Percentiles rank a stretch among this genome's conserved stretches.
Evolutionary conservation across 2,329 filamentous ascomycete species (phyloP).

Genomic region (Thelonectria olida): DNA sequence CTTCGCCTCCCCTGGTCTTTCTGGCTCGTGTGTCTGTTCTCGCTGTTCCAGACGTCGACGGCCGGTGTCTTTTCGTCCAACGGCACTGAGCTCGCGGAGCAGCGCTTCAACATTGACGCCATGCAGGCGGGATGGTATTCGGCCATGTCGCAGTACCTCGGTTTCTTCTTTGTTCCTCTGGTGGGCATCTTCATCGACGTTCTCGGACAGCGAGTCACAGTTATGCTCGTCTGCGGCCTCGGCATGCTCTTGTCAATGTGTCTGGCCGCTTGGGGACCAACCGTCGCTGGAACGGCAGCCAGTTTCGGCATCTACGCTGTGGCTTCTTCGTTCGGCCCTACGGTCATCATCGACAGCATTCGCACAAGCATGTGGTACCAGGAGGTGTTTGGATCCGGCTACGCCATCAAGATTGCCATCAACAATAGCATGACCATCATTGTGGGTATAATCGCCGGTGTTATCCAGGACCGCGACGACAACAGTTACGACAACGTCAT

Average conservation of each 20-base stretch:
- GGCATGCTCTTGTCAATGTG: constrained; percentile 63
- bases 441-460: constrained; percentile 64
- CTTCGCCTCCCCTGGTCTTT: constrained; percentile 67
- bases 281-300: constrained; percentile 62
- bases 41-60: constrained; percentile 66
- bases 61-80: constrained; percentile 65
- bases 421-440: constrained; percentile 73
- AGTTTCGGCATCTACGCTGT: constrained; percentile 69
- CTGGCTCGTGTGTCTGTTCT: constrained; percentile 64
- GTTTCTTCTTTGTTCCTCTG: constrained; percentile 67
- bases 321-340: constrained; percentile 63
- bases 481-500: constrained; percentile 65
- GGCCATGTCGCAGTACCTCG: constrained; percentile 61
- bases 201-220: constrained; percentile 61
- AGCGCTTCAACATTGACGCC: constrained; percentile 64
- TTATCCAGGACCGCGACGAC: constrained; percentile 66
- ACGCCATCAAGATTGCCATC: constrained; percentile 68
- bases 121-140: constrained; percentile 70
- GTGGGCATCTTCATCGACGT: constrained; percentile 66
- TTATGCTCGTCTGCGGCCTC: constrained; percentile 61
- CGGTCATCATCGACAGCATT: constrained; percentile 68
- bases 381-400: constrained; percentile 67
- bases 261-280: constrained; percentile 61
- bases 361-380: constrained; percentile 69
- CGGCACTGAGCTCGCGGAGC: constrained; percentile 68